Conservation (phyloP, 2,329 filamentous ascomycete genomes). For the Sphaerostilbella broomeana region DNA sequence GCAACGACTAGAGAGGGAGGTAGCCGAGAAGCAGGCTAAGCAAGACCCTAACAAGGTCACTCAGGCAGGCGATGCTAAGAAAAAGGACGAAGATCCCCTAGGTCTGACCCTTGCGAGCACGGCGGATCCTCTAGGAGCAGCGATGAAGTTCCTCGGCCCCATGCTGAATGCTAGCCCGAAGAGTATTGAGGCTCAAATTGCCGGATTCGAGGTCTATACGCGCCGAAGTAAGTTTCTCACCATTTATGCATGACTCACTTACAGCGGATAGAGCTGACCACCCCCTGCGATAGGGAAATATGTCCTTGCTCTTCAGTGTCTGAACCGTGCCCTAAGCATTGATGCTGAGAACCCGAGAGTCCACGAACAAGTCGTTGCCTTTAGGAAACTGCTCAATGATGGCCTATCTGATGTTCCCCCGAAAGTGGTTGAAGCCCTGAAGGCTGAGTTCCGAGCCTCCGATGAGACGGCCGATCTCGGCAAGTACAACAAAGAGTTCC, state of each 20-base stretch:
- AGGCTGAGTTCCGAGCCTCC: slow-evolving; percentile 57
- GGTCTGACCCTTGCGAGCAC: slow-evolving; percentile 77
- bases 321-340: slow-evolving; percentile 65
- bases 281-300: slow-evolving; percentile 63
- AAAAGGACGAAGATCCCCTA: slow-evolving; percentile 83
- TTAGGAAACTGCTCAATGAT: slow-evolving; percentile 57
- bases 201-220: slow-evolving; percentile 86
- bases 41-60: slow-evolving; percentile 76
- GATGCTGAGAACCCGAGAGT: slow-evolving; percentile 63
- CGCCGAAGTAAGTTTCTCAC: slow-evolving; percentile 61
- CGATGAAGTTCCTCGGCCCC: slow-evolving; percentile 77
- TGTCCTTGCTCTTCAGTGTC: slow-evolving; percentile 77
- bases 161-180: slow-evolving; percentile 77
- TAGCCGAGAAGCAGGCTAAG: slow-evolving; percentile 70
- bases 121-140: slow-evolving; percentile 73
- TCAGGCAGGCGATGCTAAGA: slow-evolving; percentile 63
- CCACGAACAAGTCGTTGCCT: slow-evolving; percentile 66
- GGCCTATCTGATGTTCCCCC: slow-evolving; percentile 51
- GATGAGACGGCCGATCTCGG: slow-evolving; percentile 52
- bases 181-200: slow-evolving; percentile 73
- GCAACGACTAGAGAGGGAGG: slow-evolving; percentile 61
- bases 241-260: not conserved
- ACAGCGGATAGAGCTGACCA: slow-evolving; percentile 1
- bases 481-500: slow-evolving; percentile 61
- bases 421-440: slow-evolving; percentile 63